These are phyloP conservation scores for Cladophialophora yegresii DNA, from an alignment of 2,329 filamentous ascomycete genomes.

Conservation along the genomic window DNA sequence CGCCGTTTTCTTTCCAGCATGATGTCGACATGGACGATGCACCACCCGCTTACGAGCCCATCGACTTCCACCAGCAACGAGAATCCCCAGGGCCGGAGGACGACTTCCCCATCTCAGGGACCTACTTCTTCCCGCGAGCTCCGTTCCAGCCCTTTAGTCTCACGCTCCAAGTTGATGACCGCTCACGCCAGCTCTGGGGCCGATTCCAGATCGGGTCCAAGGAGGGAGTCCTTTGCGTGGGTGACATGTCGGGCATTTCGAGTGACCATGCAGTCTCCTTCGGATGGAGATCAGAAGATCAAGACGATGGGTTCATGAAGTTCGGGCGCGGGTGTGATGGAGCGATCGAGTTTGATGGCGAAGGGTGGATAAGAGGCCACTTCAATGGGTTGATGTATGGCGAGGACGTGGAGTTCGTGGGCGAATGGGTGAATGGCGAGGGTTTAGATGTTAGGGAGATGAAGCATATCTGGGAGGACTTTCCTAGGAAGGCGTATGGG, in stretches of 20 bases:
- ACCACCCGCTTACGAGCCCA: slow-evolving; percentile 18
- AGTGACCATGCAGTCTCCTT: slow-evolving; percentile 12
- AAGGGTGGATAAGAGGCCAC: slow-evolving; percentile 16
- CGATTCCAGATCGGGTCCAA: slow-evolving; percentile 16
- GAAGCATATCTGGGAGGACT: slow-evolving; percentile 24
- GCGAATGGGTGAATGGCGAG: slow-evolving; percentile 13
- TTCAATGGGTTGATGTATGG: slow-evolving; percentile 25
- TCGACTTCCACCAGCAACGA: slow-evolving; percentile 8
- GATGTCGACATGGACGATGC: slow-evolving; percentile 26
- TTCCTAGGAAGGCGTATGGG: slow-evolving; percentile 26
- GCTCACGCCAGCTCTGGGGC: slow-evolving; percentile 24
- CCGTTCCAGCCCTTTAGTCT: background rate
- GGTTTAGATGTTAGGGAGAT: slow-evolving; percentile 15
- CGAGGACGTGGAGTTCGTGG: slow-evolving; percentile 23
- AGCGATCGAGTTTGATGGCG: slow-evolving; percentile 24
- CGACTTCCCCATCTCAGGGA: slow-evolving; percentile 22
- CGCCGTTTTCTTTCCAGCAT: slow-evolving; percentile 15
- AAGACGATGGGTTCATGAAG: slow-evolving; percentile 10
- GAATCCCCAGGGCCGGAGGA: background rate
- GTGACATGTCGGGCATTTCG: slow-evolving; percentile 12
- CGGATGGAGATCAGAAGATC: slow-evolving; percentile 24
- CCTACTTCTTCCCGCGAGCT: slow-evolving; percentile 18
- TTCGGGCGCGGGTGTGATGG: slow-evolving; percentile 31
- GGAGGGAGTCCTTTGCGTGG: slow-evolving; percentile 21
- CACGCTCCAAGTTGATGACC: slow-evolving; percentile 13